A percentile compares a stretch with the other conserved stretches of the same genome.
Conservation (phyloP, 2,329 filamentous ascomycete genomes). For the Bipolaris gigantea region DNA sequence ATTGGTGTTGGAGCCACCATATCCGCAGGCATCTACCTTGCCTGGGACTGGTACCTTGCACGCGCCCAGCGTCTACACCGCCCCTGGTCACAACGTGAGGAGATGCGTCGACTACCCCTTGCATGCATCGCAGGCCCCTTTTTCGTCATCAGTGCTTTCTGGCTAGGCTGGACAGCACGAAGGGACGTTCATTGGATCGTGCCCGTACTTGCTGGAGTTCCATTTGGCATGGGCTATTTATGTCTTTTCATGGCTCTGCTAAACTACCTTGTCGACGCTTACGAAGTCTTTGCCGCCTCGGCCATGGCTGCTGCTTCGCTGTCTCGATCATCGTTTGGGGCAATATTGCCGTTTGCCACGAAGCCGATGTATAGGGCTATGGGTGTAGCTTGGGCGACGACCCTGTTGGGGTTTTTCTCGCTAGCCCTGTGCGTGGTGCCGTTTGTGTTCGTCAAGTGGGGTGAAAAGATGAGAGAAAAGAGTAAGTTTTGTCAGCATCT, state of each 20-base stretch:
- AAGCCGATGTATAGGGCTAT: slow-evolving; percentile 65
- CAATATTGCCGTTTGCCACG: slow-evolving; percentile 54
- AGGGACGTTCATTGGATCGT: slow-evolving; percentile 49
- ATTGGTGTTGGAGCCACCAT: slow-evolving; percentile 66
- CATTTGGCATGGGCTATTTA: slow-evolving; percentile 52
- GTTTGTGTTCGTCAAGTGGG: slow-evolving; percentile 61
- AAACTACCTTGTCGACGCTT: slow-evolving; percentile 68
- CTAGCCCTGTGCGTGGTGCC: slow-evolving; percentile 58
- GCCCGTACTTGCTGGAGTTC: slow-evolving; percentile 46
- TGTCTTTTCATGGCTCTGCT: slow-evolving; percentile 56
- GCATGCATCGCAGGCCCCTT: slow-evolving; percentile 71
- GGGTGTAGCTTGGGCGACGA: slow-evolving; percentile 68
- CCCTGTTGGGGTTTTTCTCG: slow-evolving; percentile 54
- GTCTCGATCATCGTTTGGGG: slow-evolving; percentile 75
- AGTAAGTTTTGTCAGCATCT: slow-evolving; percentile 66
- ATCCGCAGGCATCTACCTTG: slow-evolving; percentile 63
- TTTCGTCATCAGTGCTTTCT: slow-evolving; percentile 48
- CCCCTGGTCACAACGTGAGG: slow-evolving; percentile 63
- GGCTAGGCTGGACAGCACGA: slow-evolving; percentile 49
- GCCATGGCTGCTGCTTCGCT: slow-evolving; percentile 85
- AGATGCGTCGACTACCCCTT: slow-evolving; percentile 71
- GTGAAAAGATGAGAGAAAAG: slow-evolving; percentile 56
- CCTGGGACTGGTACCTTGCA: slow-evolving; percentile 64
- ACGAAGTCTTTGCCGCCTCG: slow-evolving; percentile 72
- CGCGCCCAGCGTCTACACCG: slow-evolving; percentile 53